Conservation (phyloP, 1,284 basidiomycete species). For the Vanrija sp. region DNA sequence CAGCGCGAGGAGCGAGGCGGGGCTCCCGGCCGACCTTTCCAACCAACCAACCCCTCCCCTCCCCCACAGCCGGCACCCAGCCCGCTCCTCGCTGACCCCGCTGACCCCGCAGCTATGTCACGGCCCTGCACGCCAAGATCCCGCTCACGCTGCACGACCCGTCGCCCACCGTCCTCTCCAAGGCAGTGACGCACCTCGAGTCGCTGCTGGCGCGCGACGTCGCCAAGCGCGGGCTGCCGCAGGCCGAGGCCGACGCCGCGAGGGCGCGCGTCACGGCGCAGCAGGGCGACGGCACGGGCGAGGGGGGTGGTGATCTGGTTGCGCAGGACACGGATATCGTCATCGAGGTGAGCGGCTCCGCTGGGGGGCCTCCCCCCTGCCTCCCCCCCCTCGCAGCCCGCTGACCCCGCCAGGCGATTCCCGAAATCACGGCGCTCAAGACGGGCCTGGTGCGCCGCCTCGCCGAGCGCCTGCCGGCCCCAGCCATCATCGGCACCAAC, state of each 20-base stretch:
- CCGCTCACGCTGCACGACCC: slow-evolving; percentile 41
- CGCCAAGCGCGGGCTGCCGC: slow-evolving; percentile 69
- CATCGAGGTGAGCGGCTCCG: slow-evolving; percentile 62
- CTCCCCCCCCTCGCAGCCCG: not conserved
- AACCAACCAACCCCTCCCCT: not conserved
- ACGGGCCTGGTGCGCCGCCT: slow-evolving; percentile 71
- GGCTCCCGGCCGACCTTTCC: not conserved
- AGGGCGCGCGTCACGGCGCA: slow-evolving; percentile 61
- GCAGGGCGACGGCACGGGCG: slow-evolving; percentile 35
- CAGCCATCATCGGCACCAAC: slow-evolving; percentile 83
- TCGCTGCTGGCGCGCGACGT: slow-evolving; percentile 84
- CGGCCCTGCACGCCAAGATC: slow-evolving; percentile 39
- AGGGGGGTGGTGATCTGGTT: slow-evolving; percentile 46
- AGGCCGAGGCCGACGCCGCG: slow-evolving; percentile 68
- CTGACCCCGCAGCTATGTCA: slow-evolving; percentile 40
- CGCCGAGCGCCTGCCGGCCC: slow-evolving; percentile 62
- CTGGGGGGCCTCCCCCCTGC: not conserved
- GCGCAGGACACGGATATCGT: slow-evolving; percentile 78
- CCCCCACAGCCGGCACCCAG: not conserved
- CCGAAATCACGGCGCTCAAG: slow-evolving; percentile 80
- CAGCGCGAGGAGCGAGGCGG: too few relatives aligned
- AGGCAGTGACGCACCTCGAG: slow-evolving; percentile 50
- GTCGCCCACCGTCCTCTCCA: slow-evolving; percentile 30
- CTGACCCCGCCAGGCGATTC: slow-evolving; percentile 63
- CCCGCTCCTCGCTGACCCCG: not conserved